Conservation (phyloP, 352 stramenopile species). For the Phytophthora agathidicida region DNA sequence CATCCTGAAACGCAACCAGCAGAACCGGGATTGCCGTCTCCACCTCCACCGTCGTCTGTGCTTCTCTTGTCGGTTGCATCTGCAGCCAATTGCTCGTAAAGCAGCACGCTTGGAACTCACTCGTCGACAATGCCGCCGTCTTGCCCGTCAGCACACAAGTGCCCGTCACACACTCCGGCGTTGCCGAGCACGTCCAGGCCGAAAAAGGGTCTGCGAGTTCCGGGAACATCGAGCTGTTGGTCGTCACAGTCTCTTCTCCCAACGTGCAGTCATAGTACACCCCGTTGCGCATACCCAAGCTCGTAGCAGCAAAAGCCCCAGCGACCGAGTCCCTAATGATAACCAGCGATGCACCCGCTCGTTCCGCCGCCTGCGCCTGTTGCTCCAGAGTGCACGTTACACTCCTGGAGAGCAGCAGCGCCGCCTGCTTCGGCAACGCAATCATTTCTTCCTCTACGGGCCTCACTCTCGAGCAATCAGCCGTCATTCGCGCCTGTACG, state of each 20-base stretch:
- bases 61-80: slow-evolving; percentile 26
- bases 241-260: slow-evolving; percentile 38
- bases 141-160: slow-evolving; percentile 46
- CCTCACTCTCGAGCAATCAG: slow-evolving; percentile 22
- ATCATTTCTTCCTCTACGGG: slow-evolving; percentile 1
- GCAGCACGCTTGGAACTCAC: slow-evolving; percentile 54
- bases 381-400: slow-evolving; percentile 58
- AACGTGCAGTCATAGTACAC: slow-evolving; percentile 56
- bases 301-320: slow-evolving; percentile 38
- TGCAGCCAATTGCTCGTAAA: slow-evolving; percentile 52
- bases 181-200: slow-evolving; percentile 30
- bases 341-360: slow-evolving; percentile 40
- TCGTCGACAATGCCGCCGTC: neutral
- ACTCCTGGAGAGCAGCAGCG: slow-evolving; percentile 55
- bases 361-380: slow-evolving; percentile 47
- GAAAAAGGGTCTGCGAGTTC: slow-evolving; percentile 24
- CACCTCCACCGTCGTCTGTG: neutral
- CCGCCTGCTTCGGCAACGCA: slow-evolving; percentile 5
- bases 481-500: slow-evolving; percentile 13
- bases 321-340: slow-evolving; percentile 57
- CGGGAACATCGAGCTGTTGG: slow-evolving; percentile 49
- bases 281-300: slow-evolving; percentile 10
- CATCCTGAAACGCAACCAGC: slow-evolving; percentile 48
- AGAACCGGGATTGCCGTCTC: slow-evolving; percentile 40
- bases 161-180: slow-evolving; percentile 35